Evolutionary conservation across 1,139 yeast species (phyloP).

Genomic region (Zhuliangozyma blackwelliae): DNA sequence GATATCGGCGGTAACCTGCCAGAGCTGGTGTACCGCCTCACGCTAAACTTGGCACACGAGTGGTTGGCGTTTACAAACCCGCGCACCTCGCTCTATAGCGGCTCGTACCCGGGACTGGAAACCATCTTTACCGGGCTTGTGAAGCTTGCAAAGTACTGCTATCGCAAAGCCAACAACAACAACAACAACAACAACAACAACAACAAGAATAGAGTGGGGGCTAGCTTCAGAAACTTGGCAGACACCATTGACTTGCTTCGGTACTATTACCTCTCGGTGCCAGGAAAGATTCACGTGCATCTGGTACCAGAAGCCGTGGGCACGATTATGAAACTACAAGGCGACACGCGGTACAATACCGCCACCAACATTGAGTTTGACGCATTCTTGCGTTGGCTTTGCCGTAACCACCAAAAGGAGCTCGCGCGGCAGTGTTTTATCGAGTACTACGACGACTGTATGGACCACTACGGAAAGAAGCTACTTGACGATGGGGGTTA

Average conservation of each 20-base stretch:
- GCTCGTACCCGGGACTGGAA: conserved; percentile 27
- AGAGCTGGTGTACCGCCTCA: conserved; percentile 7
- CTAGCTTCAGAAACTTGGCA: too few relatives aligned
- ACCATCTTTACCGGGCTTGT: conserved; percentile 24
- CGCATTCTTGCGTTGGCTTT: conserved; percentile 18
- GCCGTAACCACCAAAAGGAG: neutral
- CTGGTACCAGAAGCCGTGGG: neutral
- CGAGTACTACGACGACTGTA: neutral
- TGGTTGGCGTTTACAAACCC: conserved; percentile 27
- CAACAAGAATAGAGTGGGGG: too few relatives aligned
- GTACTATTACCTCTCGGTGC: too few relatives aligned
- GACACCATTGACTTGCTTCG: too few relatives aligned
- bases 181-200: too few relatives aligned
- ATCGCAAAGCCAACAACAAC: neutral
- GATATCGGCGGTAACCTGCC: conserved; percentile 7
- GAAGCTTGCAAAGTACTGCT: conserved; percentile 13
- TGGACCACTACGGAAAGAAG: neutral
- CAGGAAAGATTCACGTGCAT: too few relatives aligned
- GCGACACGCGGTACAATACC: conserved; percentile 1
- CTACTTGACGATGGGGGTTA: too few relatives aligned
- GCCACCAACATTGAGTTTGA: conserved; percentile 10
- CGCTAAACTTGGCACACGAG: conserved; percentile 12
- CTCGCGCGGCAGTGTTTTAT: conserved; percentile 1
- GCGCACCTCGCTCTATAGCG: conserved; percentile 22
- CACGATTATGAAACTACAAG: conserved; percentile 1